phyloP scores from a whole-genome alignment of 331 rosid species.

The Stylosanthes scabra region DNA sequence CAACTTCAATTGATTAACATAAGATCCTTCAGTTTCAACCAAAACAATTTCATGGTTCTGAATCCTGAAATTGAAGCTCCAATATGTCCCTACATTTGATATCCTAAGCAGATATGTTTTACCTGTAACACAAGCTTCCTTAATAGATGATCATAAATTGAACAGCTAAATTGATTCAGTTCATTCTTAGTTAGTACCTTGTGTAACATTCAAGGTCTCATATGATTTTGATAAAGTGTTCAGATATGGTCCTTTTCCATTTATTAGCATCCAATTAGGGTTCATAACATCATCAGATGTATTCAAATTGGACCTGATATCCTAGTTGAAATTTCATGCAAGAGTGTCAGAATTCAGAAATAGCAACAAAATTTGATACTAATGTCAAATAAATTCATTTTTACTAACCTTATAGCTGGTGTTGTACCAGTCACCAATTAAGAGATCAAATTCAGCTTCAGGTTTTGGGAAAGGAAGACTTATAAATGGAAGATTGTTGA shows the following conservation, averaged over 20 bases:
- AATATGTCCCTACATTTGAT: slow-evolving; percentile 77
- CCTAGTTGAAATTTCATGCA: slow-evolving; percentile 42
- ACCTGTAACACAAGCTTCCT: slow-evolving; percentile 52
- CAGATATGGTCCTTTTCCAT: slow-evolving; percentile 69
- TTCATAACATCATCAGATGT: slow-evolving; percentile 13
- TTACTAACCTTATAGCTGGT: slow-evolving; percentile 73
- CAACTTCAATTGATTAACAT: slow-evolving; percentile 59
- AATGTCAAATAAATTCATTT: neutral
- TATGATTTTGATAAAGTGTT: slow-evolving; percentile 42
- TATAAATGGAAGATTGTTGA: slow-evolving; percentile 62
- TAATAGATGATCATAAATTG: neutral
- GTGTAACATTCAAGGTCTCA: slow-evolving; percentile 69
- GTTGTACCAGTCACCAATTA: slow-evolving; percentile 81
- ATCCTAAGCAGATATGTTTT: slow-evolving; percentile 78
- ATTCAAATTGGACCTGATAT: slow-evolving; percentile 44
- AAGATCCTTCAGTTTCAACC: slow-evolving; percentile 94
- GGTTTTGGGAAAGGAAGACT: slow-evolving; percentile 76
- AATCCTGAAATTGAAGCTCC: slow-evolving; percentile 87
- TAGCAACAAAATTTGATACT: neutral
- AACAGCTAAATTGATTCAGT: slow-evolving; percentile 12
- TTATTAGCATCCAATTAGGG: slow-evolving; percentile 69
- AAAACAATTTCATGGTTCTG: slow-evolving; percentile 66
- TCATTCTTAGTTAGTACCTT: slow-evolving; percentile 52
- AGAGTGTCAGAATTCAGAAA: slow-evolving; percentile 10
- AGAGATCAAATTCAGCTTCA: slow-evolving; percentile 80